Evolutionary conservation across 495 filamentous ascomycete species (phyloP).

Genomic region (Aspergillus wentii): DNA sequence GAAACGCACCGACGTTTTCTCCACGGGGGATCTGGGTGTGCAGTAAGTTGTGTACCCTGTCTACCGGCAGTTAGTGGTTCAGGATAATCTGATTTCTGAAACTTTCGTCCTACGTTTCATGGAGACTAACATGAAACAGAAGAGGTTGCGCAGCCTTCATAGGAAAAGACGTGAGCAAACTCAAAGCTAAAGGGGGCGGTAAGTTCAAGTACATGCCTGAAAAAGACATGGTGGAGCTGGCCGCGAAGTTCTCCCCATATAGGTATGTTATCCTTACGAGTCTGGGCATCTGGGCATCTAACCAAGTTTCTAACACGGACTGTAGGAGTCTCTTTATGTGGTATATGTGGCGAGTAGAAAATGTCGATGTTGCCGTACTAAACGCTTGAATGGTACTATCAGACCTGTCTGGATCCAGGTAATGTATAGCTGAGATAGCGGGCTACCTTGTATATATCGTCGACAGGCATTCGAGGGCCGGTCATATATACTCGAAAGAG

Average conservation of each 20-base stretch:
- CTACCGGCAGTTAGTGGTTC: too few species aligned
- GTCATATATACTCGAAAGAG: too few species aligned
- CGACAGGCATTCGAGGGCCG: too few species aligned
- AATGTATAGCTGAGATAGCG: too few species aligned
- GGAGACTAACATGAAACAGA: slow-evolving; percentile 26
- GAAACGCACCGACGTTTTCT: slow-evolving; percentile 91
- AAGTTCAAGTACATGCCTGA: slow-evolving; percentile 99
- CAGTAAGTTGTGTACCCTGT: slow-evolving; percentile 55
- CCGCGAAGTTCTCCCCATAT: slow-evolving; percentile 78
- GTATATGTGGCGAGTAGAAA: slow-evolving; percentile 88
- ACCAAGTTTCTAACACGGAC: slow-evolving; percentile 4
- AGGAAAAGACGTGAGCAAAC: slow-evolving; percentile 74
- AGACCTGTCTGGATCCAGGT: too few species aligned
- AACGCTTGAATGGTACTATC: slow-evolving; percentile 24
- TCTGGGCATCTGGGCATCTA: background rate
- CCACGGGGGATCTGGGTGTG: slow-evolving; percentile 86
- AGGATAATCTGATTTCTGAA: too few species aligned
- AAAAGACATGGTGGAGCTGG: slow-evolving; percentile 80
- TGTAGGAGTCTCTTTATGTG: slow-evolving; percentile 71
- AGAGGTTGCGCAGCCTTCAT: slow-evolving; percentile 86
- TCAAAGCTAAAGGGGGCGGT: slow-evolving; percentile 75
- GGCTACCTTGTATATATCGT: too few species aligned
- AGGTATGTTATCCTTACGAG: slow-evolving; percentile 53
- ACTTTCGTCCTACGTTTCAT: too few species aligned
- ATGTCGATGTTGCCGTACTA: slow-evolving; percentile 67